Base-by-base conservation (phyloP, 352 stramenopile species). In the Phytopythium helicoides region DNA sequence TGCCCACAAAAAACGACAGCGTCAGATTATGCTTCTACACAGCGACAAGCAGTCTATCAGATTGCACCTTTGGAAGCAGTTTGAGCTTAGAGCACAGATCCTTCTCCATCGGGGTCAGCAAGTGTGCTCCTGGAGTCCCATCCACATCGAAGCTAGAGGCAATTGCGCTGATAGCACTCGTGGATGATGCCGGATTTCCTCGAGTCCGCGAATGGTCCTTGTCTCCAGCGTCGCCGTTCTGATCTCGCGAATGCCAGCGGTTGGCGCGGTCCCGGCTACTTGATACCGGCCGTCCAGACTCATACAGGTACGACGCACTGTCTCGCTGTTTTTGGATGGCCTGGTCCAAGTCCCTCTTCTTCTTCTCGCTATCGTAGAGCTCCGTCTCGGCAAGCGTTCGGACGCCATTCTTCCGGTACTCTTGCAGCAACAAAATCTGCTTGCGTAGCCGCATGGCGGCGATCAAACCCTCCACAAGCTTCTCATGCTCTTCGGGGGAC, bases 381-480 rank as follows among this genome's bases (percentile, higher is more conserved):
- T 99, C 94, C 5, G 89, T 94, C 68, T 98, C 95, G 0, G 86
- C 90, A 9, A 98, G 74, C 25, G 95, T 97, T 9, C 77, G 88
- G 28, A 98, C 94, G 33, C 96, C 96, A 45, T 97, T 95, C 41
- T 93, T 86, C 38, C 95, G 92, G 70, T 98, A 98, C 62, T 98
- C 94, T 76, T 98, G 93, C 56, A 99, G 68, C 62, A 97, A 67
- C 60, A 95, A 65, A 64, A 99, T 99, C 77, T 98, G 92, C 64
- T 98, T 98, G 28, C 95, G 88, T 18, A 99, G 71, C 18, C 82
- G 71, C 76, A 98, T 97, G 31, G 81, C 80, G 21, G 76, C 64
- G 28, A 98, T 84, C 21, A 98, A 77, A 14, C 96, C 92, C 12
- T 87, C 68, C 16, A 98, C 76, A 59, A 98, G 97, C 21, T 88